phyloP scores from a whole-genome alignment of 441 rosid species.

The Biscutella laevigata region DNA sequence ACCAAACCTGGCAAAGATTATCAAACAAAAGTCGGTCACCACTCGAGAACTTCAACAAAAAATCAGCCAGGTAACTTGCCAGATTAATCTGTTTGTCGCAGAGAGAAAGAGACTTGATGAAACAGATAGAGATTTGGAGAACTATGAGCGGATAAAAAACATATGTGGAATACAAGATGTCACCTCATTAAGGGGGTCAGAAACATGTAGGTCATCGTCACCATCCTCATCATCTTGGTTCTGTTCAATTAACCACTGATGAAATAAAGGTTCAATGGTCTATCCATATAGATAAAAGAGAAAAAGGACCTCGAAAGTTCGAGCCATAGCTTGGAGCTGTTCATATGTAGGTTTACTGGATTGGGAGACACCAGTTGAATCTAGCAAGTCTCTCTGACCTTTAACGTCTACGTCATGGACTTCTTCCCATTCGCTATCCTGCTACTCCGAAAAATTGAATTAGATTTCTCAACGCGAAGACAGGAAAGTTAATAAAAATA shows the following conservation, averaged over 20 bases:
- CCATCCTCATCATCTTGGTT: slow-evolving; percentile 55
- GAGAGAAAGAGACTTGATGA: not conserved
- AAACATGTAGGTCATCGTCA: slow-evolving; percentile 27
- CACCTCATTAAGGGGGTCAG: slow-evolving; percentile 82
- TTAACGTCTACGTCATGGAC: slow-evolving; percentile 47
- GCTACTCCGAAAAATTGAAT: slow-evolving; percentile 19
- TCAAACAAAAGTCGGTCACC: slow-evolving; percentile 46
- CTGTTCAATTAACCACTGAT: slow-evolving; percentile 28
- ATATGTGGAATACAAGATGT: not conserved
- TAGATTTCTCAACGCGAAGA: slow-evolving; percentile 11
- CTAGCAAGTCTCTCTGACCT: slow-evolving; percentile 36
- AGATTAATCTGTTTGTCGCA: slow-evolving; percentile 53
- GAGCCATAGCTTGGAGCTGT: slow-evolving; percentile 81
- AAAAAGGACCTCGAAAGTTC: slow-evolving; percentile 49
- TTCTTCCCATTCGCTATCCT: slow-evolving; percentile 93
- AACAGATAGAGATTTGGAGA: not conserved
- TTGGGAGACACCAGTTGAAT: slow-evolving; percentile 38
- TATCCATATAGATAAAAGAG: not conserved
- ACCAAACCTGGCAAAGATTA: slow-evolving; percentile 59
- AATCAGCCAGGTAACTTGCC: slow-evolving; percentile 56
- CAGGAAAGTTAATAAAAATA: slow-evolving; percentile 3
- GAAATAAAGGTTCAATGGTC: slow-evolving; percentile 4
- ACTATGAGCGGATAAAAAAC: not conserved
- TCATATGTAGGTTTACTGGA: slow-evolving; percentile 55
- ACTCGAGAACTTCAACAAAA: slow-evolving; percentile 41